These are phyloP conservation scores for Exserohilum turcica DNA, from an alignment of 2,329 filamentous ascomycete genomes.

Conservation along the genomic window DNA sequence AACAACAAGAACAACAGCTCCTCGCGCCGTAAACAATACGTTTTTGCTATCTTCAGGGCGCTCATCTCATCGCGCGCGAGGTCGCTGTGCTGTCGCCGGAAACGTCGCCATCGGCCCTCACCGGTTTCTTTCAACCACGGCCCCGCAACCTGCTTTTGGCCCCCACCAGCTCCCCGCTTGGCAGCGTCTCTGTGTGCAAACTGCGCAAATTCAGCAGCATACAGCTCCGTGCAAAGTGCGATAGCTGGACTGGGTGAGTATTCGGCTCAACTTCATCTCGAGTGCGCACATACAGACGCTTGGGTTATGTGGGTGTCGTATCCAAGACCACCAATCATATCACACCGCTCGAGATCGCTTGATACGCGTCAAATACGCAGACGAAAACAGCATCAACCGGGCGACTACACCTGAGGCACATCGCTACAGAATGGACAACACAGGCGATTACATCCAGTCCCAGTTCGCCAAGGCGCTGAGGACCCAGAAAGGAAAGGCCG, in stretches of 20 bases:
- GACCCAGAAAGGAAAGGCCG: constrained; percentile 26
- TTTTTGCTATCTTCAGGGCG: too few species aligned
- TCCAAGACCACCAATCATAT: not conserved
- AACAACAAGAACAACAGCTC: too few species aligned
- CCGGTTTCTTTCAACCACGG: not conserved
- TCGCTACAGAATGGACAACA: constrained; percentile 21
- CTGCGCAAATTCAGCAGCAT: not conserved
- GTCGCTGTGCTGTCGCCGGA: not conserved
- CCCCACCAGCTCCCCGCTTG: not conserved
- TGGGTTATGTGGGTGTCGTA: not conserved
- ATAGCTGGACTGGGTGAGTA: not conserved
- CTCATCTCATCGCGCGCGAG: not conserved
- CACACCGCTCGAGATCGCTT: not conserved
- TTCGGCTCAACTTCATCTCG: not conserved
- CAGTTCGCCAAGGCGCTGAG: constrained; percentile 33
- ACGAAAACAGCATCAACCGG: not conserved
- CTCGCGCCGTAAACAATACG: too few species aligned
- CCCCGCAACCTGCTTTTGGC: not conserved
- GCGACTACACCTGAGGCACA: not conserved
- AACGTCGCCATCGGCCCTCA: not conserved
- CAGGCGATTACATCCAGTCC: constrained; percentile 28
- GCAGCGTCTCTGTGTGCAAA: not conserved
- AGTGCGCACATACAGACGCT: not conserved
- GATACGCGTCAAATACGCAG: not conserved
- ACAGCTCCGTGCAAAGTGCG: not conserved